Base-by-base conservation (phyloP, 2,329 filamentous ascomycete genomes). In the Penicillium sp. region DNA sequence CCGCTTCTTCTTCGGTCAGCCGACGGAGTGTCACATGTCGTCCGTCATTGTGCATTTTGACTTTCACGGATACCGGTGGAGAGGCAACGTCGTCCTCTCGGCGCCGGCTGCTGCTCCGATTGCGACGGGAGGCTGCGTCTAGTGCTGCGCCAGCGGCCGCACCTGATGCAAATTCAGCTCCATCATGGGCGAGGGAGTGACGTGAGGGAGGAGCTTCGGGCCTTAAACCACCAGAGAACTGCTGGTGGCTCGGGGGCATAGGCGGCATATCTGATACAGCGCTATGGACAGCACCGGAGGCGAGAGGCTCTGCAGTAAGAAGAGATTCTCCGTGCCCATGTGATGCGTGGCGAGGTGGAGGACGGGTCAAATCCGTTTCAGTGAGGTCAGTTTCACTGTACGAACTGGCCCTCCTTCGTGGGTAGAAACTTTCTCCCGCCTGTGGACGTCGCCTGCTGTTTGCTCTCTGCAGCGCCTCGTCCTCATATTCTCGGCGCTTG, bases 31-130 rank as follows among this genome's bases (percentile, higher is more conserved):
- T 88, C 35, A 88, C 83, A 64, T 85, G 82, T 8, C 83, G 79
- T 24, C 84, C 84, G 60, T 87, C 83, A 56, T 82, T 81, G 69
- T 86, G 84, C 79, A 86, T 84, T 66, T 85, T 85, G 40, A 87
- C 80, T 68, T 86, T 85, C 53, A 88, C 80, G 31, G 81, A 85
- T 45, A 86, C 82, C 2, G 84, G 83, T n/a, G 83, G 83, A 0
- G 82, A 84, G 24, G 76, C 77, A 31, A 79, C 72, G 58, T 78
- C 77, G 44, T 76, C 68, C 18, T 66, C 66, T 40, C 69, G 69
- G 46, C 67, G 66, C 29, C 70, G 62, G 31, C 66, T 62, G 43
- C 69, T 70, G 39, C 69, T 69, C 42, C 70, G 64, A 29, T 67
- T 70, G 45, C 62, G 66, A 38, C 67, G 60, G 7, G 70, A 70